A percentile compares a stretch with the other conserved stretches of the same genome.
These are phyloP conservation scores for Saccharomyces pastorianus DNA, from an alignment of 1,139 yeast genomes.

Conservation along the genomic window DNA sequence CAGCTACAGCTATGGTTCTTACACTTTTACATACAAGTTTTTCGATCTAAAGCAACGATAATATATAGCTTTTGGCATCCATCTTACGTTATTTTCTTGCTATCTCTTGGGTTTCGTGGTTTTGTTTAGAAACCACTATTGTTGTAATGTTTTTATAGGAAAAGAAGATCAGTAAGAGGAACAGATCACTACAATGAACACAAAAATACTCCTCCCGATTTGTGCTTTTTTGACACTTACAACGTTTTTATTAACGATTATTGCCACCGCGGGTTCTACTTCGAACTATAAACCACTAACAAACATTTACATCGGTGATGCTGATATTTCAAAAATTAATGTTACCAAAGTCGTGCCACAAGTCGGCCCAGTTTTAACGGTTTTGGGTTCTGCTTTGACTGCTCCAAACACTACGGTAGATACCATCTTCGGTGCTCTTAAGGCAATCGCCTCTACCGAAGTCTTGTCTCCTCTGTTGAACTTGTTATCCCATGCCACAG, in stretches of 20 bases:
- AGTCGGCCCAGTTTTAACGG: constrained; percentile 21
- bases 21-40: not conserved
- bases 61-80: no score
- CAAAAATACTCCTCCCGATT: constrained; percentile 9
- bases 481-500: constrained; percentile 18
- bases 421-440: constrained; percentile 21
- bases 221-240: constrained; percentile 18
- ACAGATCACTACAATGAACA: not conserved
- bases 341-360: constrained; percentile 30
- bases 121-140: no score
- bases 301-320: constrained; percentile 28
- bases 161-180: no score
- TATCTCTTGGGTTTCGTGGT: no score
- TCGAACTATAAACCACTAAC: constrained; percentile 26
- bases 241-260: constrained; percentile 15
- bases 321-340: constrained; percentile 28
- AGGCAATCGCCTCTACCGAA: constrained; percentile 21
- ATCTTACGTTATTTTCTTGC: no score
- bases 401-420: constrained; percentile 18
- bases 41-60: no score
- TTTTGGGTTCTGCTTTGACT: constrained; percentile 24
- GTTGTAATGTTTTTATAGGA: no score
- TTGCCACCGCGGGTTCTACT: constrained; percentile 29
- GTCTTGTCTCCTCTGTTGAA: constrained; percentile 25
- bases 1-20: not conserved